Evolutionary conservation across 345 rosid species (phyloP).

Genomic region (Rhodamnia argentea): DNA sequence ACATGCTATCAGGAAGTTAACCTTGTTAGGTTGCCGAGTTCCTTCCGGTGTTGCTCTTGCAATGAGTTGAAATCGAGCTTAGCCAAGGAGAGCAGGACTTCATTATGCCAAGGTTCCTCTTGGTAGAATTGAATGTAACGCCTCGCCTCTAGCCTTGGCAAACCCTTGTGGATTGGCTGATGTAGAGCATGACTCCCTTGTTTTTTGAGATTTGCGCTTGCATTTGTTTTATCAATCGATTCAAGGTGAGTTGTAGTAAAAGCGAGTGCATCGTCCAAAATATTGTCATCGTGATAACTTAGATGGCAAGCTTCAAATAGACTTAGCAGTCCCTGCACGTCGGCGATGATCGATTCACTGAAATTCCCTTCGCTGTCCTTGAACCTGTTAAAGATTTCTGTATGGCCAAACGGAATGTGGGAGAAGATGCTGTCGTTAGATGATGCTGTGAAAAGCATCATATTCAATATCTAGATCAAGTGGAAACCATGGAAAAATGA

Average conservation of each 20-base stretch:
- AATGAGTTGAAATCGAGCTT: background rate
- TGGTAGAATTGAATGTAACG: background rate
- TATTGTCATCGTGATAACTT: conserved; percentile 1
- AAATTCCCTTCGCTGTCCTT: conserved; percentile 13
- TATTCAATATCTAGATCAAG: background rate
- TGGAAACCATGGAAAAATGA: background rate
- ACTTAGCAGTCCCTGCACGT: conserved; percentile 11
- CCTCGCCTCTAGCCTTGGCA: conserved; percentile 1
- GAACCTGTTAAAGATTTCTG: conserved; percentile 12
- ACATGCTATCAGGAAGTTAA: background rate
- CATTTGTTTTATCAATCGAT: background rate
- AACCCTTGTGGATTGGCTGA: background rate
- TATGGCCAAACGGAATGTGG: background rate
- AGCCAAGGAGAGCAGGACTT: background rate
- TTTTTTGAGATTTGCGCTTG: background rate
- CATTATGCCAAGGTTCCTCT: background rate
- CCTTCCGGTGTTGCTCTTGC: background rate
- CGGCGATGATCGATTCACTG: background rate
- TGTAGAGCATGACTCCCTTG: conserved; percentile 1
- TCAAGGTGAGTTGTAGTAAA: conserved; percentile 4
- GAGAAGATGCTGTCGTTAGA: background rate
- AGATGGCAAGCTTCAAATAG: conserved; percentile 17
- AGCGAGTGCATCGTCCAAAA: conserved; percentile 3
- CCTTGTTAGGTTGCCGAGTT: background rate
- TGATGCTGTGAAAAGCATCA: background rate